These are phyloP conservation scores for Coleophoma crateriformis DNA, from an alignment of 2,329 filamentous ascomycete genomes.

Conservation along the genomic window DNA sequence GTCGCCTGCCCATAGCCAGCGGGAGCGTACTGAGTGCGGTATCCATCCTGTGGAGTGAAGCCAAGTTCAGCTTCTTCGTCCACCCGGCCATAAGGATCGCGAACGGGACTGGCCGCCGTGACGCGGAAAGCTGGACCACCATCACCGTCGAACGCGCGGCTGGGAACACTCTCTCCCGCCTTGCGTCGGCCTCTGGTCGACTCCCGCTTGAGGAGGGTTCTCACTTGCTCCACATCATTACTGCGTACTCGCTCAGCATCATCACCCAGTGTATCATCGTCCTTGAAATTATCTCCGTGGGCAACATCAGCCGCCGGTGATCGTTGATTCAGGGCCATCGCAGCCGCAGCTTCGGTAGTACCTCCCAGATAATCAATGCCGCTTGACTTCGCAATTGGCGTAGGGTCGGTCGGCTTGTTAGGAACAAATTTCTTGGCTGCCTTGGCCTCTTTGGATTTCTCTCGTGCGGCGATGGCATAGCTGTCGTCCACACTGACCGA, in stretches of 20 bases:
- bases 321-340: conserved; percentile 5
- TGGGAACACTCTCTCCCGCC: conserved; percentile 18
- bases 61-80: conserved; percentile 21
- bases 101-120: conserved; percentile 8
- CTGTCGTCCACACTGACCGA: conserved; percentile 69
- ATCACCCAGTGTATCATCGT: conserved; percentile 10
- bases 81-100: neutral
- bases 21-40: neutral
- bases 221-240: conserved; percentile 16
- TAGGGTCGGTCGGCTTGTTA: conserved; percentile 1
- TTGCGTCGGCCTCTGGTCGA: conserved; percentile 20
- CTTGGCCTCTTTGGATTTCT: conserved; percentile 52
- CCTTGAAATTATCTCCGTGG: conserved; percentile 25
- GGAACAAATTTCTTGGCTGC: conserved; percentile 64
- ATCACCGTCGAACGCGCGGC: neutral
- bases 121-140: conserved; percentile 8
- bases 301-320: conserved; percentile 33
- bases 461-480: conserved; percentile 58
- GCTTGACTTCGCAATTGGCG: neutral
- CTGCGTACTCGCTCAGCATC: conserved; percentile 5
- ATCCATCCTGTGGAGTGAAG: conserved; percentile 1
- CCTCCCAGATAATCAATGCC: conserved; percentile 11
- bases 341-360: conserved; percentile 3
- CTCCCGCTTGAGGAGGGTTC: conserved; percentile 21
- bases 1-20: neutral